Evolutionary conservation across 2,329 filamentous ascomycete genomes (phyloP).

Genomic region (Waltergamsia citrina): DNA sequence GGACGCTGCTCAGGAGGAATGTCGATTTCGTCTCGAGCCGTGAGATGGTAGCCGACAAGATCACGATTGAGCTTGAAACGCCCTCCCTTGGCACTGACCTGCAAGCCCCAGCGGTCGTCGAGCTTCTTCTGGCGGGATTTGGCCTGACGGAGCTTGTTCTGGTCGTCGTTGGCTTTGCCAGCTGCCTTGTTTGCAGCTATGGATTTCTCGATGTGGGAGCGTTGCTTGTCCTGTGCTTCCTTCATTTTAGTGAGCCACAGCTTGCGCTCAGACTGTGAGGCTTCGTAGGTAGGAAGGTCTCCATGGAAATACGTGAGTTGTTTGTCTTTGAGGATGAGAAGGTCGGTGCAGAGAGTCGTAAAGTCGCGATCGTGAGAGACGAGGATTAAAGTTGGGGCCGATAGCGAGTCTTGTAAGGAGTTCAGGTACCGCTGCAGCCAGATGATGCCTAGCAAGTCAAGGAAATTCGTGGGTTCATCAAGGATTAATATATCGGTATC

Average conservation of each 20-base stretch:
- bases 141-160: slow-evolving; percentile 79
- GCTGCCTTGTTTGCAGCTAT: slow-evolving; percentile 58
- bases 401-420: slow-evolving; percentile 37
- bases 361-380: slow-evolving; percentile 84
- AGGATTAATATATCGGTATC: slow-evolving; percentile 70
- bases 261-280: slow-evolving; percentile 56
- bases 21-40: slow-evolving; percentile 57
- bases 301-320: slow-evolving; percentile 66
- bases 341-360: slow-evolving; percentile 65
- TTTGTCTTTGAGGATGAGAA: slow-evolving; percentile 67
- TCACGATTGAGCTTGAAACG: slow-evolving; percentile 78
- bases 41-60: slow-evolving; percentile 50
- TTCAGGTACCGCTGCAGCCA: slow-evolving; percentile 72
- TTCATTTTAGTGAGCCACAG: slow-evolving; percentile 65
- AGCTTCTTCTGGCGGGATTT: slow-evolving; percentile 79
- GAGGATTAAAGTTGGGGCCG: slow-evolving; percentile 59
- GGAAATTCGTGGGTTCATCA: slow-evolving; percentile 81
- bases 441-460: slow-evolving; percentile 74
- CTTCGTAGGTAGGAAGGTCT: slow-evolving; percentile 63
- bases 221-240: slow-evolving; percentile 73
- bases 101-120: slow-evolving; percentile 69
- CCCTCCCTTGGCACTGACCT: slow-evolving; percentile 61
- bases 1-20: slow-evolving; percentile 54
- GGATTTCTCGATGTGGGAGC: slow-evolving; percentile 69
- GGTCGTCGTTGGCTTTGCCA: slow-evolving; percentile 57